Evolutionary conservation across 768 basidiomycete species (phyloP).

Genomic region (Lentinula boryana): DNA sequence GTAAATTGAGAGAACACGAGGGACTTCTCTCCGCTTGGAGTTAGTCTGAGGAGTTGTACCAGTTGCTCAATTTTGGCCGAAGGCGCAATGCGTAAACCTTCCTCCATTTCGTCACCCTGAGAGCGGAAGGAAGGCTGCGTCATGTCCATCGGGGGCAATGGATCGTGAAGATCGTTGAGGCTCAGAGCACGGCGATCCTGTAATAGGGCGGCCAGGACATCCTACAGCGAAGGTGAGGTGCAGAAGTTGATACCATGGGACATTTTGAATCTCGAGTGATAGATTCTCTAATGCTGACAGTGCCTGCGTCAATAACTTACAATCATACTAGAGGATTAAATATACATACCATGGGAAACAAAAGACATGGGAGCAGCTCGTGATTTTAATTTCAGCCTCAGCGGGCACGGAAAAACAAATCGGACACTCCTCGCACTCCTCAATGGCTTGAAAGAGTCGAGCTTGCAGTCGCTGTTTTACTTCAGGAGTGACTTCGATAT

Average conservation of each 20-base stretch:
- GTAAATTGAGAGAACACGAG: slow-evolving; percentile 91
- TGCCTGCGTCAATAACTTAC: background rate
- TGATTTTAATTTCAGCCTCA: slow-evolving; percentile 57
- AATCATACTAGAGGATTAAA: background rate
- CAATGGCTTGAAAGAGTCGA: slow-evolving; percentile 58
- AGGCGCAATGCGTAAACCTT: slow-evolving; percentile 41
- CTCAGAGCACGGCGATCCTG: slow-evolving; percentile 68
- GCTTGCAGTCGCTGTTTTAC: slow-evolving; percentile 52
- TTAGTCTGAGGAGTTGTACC: slow-evolving; percentile 63
- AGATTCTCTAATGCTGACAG: slow-evolving; percentile 58
- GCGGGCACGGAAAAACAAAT: slow-evolving; percentile 58
- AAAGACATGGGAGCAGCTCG: slow-evolving; percentile 66
- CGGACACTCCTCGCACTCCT: slow-evolving; percentile 81
- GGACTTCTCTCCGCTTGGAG: slow-evolving; percentile 67
- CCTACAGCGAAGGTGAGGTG: background rate
- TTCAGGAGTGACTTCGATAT: slow-evolving; percentile 42
- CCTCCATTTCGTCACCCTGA: slow-evolving; percentile 32
- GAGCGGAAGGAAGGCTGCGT: slow-evolving; percentile 50
- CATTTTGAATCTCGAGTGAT: slow-evolving; percentile 70
- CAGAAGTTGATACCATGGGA: slow-evolving; percentile 55
- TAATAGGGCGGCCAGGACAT: slow-evolving; percentile 6
- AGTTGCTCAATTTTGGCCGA: slow-evolving; percentile 88
- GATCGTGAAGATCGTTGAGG: slow-evolving; percentile 52
- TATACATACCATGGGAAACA: slow-evolving; percentile 58
- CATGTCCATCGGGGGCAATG: slow-evolving; percentile 58